Evolutionary conservation across 2,329 filamentous ascomycete species (phyloP), one percentile per base, ranked within the genome.

Genomic region (Catunica adiposa): DNA sequence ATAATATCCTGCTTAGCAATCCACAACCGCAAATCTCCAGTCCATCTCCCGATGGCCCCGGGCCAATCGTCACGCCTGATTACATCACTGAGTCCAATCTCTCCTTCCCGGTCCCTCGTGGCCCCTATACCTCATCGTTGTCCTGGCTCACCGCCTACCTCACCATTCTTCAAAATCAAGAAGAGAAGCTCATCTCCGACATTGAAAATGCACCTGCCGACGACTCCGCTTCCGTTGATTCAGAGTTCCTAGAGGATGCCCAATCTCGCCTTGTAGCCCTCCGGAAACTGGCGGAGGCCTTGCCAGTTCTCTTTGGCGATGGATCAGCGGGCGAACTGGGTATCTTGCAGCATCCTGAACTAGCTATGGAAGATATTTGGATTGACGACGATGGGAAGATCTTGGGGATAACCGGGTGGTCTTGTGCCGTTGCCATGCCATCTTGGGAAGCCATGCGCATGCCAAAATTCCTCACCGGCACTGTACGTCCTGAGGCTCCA

Each of bases 61-160:
- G 29, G 4, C 50, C 50, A 6, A 14, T 52, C 20, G 50, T 52
- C 9, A 38, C 50, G 3, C 50, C 29, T 2, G 29, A 52, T 38
- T 52, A 20, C 29, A 38, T 52, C 29, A 20, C 50, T n/a, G 34
- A 22, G 15, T 20, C 20, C 31, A 52, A 52, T 17, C 29, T 37
- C 9, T 38, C 29, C 9, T 38, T 52, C 17, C 6, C 8, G 8
- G 50, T 52, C 23, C 29, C 29, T 17, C 50, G 50, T 14, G 50
- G 50, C 22, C 31, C 50, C 5, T 52, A 38, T 17, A 8, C 14
- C 2, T 20, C 29, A 34, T 38, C 50, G n/a, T 17, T 31, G 8
- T 52, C 50, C 2, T 52, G 31, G 29, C 34, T 52, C 17, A 20
- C 50, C 29, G 50, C 50, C 14, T 52, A 52, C 50, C 22, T 52